These are phyloP conservation scores for Ensete ventricosum DNA, from an alignment of 176 grass and related monocot species.

Conservation along the genomic window DNA sequence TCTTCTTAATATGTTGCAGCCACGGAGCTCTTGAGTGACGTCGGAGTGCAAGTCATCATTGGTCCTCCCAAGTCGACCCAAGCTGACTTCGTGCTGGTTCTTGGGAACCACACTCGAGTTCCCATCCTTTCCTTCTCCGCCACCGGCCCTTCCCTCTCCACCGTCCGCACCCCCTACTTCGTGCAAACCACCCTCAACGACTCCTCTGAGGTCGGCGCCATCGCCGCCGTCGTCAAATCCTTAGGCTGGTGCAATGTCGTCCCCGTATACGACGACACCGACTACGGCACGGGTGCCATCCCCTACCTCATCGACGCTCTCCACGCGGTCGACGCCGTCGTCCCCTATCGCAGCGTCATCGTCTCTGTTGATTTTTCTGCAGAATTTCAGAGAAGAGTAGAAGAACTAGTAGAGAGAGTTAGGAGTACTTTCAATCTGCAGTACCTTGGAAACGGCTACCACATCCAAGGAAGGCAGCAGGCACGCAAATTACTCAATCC, in stretches of 20 bases:
- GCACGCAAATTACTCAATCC: no score
- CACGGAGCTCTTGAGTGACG: conserved; percentile 45
- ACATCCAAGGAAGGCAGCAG: no score
- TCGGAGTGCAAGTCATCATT: conserved; percentile 46
- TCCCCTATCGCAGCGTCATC: conserved; percentile 29
- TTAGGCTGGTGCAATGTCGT: conserved; percentile 36
- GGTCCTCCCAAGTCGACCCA: conserved; percentile 28
- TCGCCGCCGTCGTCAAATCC: conserved; percentile 33
- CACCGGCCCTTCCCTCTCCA: conserved; percentile 35
- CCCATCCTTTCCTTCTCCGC: conserved; percentile 60
- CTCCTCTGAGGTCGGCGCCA: conserved; percentile 37
- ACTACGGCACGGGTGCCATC: conserved; percentile 42
- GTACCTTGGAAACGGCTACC: no score
- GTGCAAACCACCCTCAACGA: conserved; percentile 47
- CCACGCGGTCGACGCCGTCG: conserved; percentile 6
- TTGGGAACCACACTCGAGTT: conserved; percentile 40
- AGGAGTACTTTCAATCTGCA: no score
- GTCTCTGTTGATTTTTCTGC: no score
- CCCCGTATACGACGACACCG: conserved; percentile 51
- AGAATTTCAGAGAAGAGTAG: no score
- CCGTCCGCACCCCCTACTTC: conserved; percentile 45
- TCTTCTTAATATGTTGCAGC: conserved; percentile 19
- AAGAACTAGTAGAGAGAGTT: no score
- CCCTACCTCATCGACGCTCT: conserved; percentile 43
- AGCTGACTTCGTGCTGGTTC: conserved; percentile 31